Evolutionary conservation across 176 grass and related monocot species (phyloP).

Genomic region (Musa itinerans): DNA sequence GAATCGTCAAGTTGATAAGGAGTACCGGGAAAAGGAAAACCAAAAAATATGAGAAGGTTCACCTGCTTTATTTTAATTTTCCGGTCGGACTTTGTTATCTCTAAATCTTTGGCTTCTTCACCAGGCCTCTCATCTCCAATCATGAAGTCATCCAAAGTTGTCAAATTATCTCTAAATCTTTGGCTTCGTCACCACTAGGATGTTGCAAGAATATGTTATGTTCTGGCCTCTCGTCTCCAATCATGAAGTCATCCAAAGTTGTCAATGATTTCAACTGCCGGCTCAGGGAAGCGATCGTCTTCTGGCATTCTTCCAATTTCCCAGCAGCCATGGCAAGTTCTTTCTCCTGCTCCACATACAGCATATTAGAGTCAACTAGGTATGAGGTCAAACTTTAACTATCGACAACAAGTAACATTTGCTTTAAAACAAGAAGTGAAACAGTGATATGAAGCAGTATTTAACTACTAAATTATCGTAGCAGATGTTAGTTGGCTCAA

Average conservation of each 20-base stretch:
- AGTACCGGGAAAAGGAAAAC: background rate
- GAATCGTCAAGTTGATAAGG: background rate
- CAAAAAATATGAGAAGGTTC: constrained; percentile 40
- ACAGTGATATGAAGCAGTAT: background rate
- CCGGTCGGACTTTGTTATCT: constrained; percentile 46
- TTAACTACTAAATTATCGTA: background rate
- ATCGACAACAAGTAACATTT: no score
- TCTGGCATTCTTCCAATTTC: constrained; percentile 85
- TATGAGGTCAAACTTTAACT: background rate
- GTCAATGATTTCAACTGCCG: constrained; percentile 78
- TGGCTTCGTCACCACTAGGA: constrained; percentile 20
- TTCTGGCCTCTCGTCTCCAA: constrained; percentile 28
- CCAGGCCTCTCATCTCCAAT: no score
- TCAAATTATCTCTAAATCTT: no score
- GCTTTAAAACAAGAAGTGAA: background rate
- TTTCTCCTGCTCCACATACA: constrained; percentile 43
- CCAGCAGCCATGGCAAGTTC: constrained; percentile 60
- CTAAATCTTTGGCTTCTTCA: no score
- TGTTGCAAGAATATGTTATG: constrained; percentile 10
- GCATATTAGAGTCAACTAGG: background rate
- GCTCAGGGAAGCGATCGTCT: constrained; percentile 79
- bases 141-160: no score
- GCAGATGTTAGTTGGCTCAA: background rate
- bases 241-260: constrained; percentile 28
- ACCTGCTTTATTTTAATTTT: constrained; percentile 84